phyloP scores from a whole-genome alignment of 148 eudicot species.

The Nepenthes gracilis region DNA sequence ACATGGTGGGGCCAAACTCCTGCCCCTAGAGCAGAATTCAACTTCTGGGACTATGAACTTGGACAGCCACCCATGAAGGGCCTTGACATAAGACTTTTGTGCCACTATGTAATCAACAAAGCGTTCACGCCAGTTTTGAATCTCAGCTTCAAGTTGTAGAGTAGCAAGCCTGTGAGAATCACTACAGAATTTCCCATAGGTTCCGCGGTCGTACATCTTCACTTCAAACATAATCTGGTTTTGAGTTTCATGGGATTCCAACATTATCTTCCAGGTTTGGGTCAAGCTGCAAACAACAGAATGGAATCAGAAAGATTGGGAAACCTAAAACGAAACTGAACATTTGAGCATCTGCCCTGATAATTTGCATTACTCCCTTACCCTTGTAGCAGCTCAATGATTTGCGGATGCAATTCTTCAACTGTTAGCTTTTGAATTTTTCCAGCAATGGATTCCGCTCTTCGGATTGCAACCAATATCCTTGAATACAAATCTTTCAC shows the following conservation, averaged over 20 bases:
- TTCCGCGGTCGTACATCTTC: conserved; percentile 63
- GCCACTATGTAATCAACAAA: conserved; percentile 59
- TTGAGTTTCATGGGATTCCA: conserved; percentile 91
- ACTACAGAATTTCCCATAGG: conserved; percentile 73
- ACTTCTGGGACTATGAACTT: conserved; percentile 79
- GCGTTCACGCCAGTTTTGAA: conserved; percentile 74
- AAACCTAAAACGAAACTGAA: background rate
- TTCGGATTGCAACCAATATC: conserved; percentile 80
- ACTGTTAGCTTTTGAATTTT: conserved; percentile 75
- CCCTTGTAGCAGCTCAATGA: conserved; percentile 85
- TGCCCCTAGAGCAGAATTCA: conserved; percentile 44
- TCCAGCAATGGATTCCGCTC: conserved; percentile 84
- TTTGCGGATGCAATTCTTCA: conserved; percentile 85
- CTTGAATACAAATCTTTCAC: conserved; percentile 85
- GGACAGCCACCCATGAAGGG: conserved; percentile 80
- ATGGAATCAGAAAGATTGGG: background rate
- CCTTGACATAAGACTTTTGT: conserved; percentile 58
- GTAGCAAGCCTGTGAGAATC: conserved; percentile 81
- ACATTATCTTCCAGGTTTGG: conserved; percentile 69
- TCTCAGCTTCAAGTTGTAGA: conserved; percentile 76
- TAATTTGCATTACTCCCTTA: conserved; percentile 18
- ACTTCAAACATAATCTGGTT: conserved; percentile 75
- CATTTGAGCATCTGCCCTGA: background rate
- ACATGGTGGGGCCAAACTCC: conserved; percentile 26
- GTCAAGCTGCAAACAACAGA: conserved; percentile 39